Base-by-base conservation (phyloP, 2,329 filamentous ascomycete species). In the Metarhizium rileyi region DNA sequence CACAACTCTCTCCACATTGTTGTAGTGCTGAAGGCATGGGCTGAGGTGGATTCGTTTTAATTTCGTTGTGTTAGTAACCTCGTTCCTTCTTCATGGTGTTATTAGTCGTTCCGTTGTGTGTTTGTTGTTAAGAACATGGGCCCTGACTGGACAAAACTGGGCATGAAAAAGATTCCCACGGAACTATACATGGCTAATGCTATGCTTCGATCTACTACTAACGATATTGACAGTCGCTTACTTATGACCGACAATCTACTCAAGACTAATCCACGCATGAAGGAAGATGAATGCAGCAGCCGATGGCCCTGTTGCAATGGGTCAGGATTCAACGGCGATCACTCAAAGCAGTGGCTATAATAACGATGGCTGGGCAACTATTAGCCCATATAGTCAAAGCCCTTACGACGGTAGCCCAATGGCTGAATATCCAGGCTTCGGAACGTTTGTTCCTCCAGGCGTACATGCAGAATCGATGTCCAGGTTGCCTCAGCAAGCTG, bases 341-440 rank as follows among this genome's bases (percentile, higher is more conserved):
- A 55, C 61, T 43, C 61, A 61, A 46, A 61, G 57, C 52, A 58
- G 59, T 47, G 58, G 57, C 38, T 67, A 66, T 49, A 52, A 66
- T 52, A 70, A 66, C 61, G 72, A 77, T 53, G 69, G 67, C 59
- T 81, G 80, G 80, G 70, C 71, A 44, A 74, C 75, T 59, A 75
- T 82, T 59, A 73, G 69, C 54, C 66, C 81, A 14, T 86, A 87
- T 59, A 81, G 82, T 57, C 80, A 84, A 53, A 85, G 84, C 36
- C 63, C 67, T 2, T 69, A 69, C 51, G 61, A 57, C 47, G 58
- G 64, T 50, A 80, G 65, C 27, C 62, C 83, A 23, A 80, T 88
- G 68, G 74, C 81, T 38, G 84, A 87, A 57, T 89, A 87, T 61
- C 71, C 75, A 52, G 75, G 72, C 56, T 82, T 71, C 54, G 60